Evolutionary conservation across 495 filamentous ascomycete species (phyloP).

Genomic region (Penicillium ucsense): DNA sequence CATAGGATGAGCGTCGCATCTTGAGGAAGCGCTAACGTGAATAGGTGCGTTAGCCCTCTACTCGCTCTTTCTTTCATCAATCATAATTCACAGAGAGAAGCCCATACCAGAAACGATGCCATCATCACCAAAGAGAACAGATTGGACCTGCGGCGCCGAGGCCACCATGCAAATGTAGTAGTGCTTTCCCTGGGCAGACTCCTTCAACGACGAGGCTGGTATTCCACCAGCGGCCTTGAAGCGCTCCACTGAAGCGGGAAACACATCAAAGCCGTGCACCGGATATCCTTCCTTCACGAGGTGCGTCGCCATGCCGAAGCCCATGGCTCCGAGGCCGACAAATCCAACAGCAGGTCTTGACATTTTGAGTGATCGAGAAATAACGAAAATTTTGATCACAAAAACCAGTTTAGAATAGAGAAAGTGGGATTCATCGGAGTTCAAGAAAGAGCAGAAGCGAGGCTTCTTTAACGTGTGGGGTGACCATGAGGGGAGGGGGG

Average conservation of each 20-base stretch:
- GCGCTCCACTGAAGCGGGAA: slow-evolving; percentile 57
- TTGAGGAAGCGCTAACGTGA: slow-evolving; percentile 34
- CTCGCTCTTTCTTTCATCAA: not conserved
- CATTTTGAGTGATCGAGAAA: slow-evolving; percentile 3
- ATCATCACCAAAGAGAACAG: slow-evolving; percentile 53
- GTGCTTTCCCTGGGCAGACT: slow-evolving; percentile 49
- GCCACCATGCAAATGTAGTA: slow-evolving; percentile 76
- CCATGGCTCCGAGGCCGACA: slow-evolving; percentile 83
- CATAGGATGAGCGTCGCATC: slow-evolving; percentile 58
- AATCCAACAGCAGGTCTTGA: slow-evolving; percentile 55
- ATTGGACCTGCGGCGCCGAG: slow-evolving; percentile 57
- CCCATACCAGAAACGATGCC: slow-evolving; percentile 39
- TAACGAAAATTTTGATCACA: not conserved
- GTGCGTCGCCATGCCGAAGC: slow-evolving; percentile 76
- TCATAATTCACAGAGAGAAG: not conserved
- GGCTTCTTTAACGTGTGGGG: too few relatives aligned
- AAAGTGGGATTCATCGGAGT: slow-evolving; percentile 3
- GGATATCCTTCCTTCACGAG: slow-evolving; percentile 58
- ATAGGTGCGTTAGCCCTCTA: not conserved
- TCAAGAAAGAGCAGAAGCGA: too few relatives aligned
- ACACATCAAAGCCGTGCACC: slow-evolving; percentile 71
- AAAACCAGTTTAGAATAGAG: not conserved
- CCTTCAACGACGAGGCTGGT: slow-evolving; percentile 49
- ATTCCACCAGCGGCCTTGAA: slow-evolving; percentile 59
- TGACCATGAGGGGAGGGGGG: not conserved